Conservation (phyloP, 352 stramenopile genomes). For the Phytophthora pisi region DNA sequence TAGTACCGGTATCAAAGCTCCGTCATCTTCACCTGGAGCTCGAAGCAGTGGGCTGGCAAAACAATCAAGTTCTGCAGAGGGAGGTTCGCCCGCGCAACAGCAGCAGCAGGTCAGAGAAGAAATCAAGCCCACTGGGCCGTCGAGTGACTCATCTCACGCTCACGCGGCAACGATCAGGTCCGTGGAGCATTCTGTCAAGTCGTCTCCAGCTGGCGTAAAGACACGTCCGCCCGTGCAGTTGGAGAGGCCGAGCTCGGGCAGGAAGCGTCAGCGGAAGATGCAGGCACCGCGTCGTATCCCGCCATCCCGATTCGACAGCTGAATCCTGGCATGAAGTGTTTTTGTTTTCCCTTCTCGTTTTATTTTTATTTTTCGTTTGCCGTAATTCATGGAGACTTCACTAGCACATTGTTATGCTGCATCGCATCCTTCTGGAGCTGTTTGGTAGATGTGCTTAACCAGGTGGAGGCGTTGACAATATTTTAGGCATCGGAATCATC, state of each 20-base stretch:
- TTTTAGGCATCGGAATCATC: not conserved
- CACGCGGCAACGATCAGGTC: not conserved
- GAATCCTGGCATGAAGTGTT: not conserved
- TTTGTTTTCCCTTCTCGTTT: conserved; percentile 1
- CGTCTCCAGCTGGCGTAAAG: not conserved
- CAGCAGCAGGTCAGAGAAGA: conserved; percentile 5
- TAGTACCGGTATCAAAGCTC: conserved; percentile 14
- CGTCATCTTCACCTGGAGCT: conserved; percentile 5
- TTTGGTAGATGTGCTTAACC: not conserved
- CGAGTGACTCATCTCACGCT: not conserved
- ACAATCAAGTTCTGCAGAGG: not conserved
- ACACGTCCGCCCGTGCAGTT: conserved; percentile 3
- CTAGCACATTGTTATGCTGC: not conserved
- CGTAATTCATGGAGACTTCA: not conserved
- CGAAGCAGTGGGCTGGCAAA: conserved; percentile 1
- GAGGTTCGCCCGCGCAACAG: conserved; percentile 2
- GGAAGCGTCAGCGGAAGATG: conserved; percentile 67
- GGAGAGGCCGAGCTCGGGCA: conserved; percentile 28
- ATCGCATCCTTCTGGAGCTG: not conserved
- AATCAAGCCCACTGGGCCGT: not conserved
- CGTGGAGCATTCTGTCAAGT: not conserved
- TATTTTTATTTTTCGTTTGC: not conserved
- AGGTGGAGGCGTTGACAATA: not conserved
- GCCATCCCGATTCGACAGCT: conserved; percentile 33
- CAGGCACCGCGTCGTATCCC: conserved; percentile 54